Evolutionary conservation across 306 rosid genomes (phyloP), one percentile per base, ranked within the genome.

Genomic region (Fagus sylvatica): DNA sequence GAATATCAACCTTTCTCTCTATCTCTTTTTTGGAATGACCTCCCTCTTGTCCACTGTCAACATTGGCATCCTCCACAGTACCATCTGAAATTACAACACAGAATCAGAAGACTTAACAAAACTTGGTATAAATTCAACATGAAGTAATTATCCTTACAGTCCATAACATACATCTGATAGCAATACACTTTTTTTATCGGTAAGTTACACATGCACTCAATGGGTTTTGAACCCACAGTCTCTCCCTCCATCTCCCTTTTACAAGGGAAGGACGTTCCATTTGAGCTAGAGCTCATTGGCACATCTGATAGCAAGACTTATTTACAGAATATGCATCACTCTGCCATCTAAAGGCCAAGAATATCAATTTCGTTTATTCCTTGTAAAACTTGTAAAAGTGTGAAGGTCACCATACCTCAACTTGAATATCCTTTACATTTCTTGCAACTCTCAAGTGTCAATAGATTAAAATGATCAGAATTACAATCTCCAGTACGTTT

Each of bases 1-100:
- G 80, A 57, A 81, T 16, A 72, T 57, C 75, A 73, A 95, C 99
- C 98, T 90, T 95, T 89, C 75, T 93, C 53, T 80, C 89, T 4
- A 42, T 79, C 72, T 90, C 97, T 77, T 93, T 93, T 72, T 75
- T 86, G 68, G 88, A 72, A 67, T 30, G 79, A 68, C 60, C 84
- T 77, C 78, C 93, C 71, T 81, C 86, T 79, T 84, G 83, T 79
- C 84, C 94, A 79, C 40, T 84, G 71, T 82, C 93, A 76, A 39
- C 79, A 76, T 80, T 85, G 74, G 53, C 88, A 74, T 82, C 89
- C 74, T 78, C 91, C 76, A 59, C 15, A 34, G 75, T 46, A 49
- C 79, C 40, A 71, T 86, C 94, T 90, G 85, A 66, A 60, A 73
- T 74, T 34, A 83, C 53, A 72, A 77, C 33, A 41, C 17, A 78